Percentiles rank a stretch among this genome's conserved stretches.
phyloP scores from a whole-genome alignment of 441 rosid species.

The Corymbia citriodora region DNA sequence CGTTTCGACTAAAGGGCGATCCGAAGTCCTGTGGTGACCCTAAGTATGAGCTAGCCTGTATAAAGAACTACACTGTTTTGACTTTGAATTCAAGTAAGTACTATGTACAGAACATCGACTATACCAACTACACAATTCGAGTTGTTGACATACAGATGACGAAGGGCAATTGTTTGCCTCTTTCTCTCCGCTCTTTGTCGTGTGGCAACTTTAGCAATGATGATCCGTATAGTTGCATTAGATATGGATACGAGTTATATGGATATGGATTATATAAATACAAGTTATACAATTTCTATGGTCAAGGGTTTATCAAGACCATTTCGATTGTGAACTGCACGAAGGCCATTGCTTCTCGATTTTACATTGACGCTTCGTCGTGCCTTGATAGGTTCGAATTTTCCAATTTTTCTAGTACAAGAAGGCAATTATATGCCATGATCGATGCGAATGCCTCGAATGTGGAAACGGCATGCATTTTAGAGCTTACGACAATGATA shows the following conservation, averaged over 20 bases:
- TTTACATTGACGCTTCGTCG: not conserved
- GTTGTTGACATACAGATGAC: not conserved
- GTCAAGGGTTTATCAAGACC: not conserved
- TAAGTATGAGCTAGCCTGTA: not conserved
- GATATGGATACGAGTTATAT: no score
- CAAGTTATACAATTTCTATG: no score
- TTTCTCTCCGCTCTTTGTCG: not conserved
- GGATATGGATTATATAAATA: no score
- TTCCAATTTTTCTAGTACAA: not conserved
- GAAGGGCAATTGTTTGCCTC: not conserved
- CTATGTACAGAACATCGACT: not conserved
- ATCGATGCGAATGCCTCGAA: not conserved
- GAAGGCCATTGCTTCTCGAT: not conserved
- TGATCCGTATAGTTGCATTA: no score
- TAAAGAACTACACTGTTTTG: not conserved
- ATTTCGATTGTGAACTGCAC: not conserved
- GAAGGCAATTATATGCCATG: not conserved
- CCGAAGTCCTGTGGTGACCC: rapidly evolving
- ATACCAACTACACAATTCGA: not conserved
- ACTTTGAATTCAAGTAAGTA: not conserved
- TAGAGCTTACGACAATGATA: not conserved
- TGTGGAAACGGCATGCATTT: not conserved
- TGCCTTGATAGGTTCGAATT: not conserved
- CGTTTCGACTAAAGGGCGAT: rapidly evolving
- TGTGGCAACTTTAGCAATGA: not conserved